Evolutionary conservation across 441 rosid genomes (phyloP).

Genomic region (Adansonia gregorii): DNA sequence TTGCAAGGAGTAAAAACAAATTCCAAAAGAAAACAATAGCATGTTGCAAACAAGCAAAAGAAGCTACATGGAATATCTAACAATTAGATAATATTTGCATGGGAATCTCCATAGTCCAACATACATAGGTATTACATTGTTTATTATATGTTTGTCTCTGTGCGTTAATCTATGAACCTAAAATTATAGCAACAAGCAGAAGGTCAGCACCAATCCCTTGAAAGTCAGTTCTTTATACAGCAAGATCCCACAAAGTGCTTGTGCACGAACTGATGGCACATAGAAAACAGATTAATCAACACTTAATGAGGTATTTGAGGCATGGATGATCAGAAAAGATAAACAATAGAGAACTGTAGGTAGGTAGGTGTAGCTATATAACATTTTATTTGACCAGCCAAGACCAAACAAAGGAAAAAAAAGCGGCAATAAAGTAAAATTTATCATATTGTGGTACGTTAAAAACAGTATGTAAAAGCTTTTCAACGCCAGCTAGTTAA

Average conservation of each 20-base stretch:
- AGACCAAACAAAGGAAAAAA: not conserved
- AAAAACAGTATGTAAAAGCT: not conserved
- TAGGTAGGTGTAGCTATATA: not conserved
- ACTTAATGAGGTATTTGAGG: not conserved
- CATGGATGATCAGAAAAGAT: not conserved
- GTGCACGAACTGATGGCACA: not conserved
- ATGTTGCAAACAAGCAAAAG: not conserved
- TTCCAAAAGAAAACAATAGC: not conserved
- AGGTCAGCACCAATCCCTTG: conserved; percentile 18
- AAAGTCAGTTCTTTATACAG: conserved; percentile 1
- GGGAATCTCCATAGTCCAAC: not conserved
- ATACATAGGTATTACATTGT: not conserved
- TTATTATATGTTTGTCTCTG: not conserved
- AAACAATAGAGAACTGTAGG: not conserved
- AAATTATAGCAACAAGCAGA: not conserved
- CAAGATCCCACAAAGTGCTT: not conserved
- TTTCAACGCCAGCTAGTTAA: not conserved
- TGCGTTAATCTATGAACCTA: not conserved
- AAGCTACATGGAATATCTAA: not conserved
- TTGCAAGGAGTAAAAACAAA: not conserved
- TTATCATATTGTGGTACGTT: not conserved
- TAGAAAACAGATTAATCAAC: conserved; percentile 12
- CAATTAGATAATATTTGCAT: not conserved
- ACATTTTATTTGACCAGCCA: not conserved
- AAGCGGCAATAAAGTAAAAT: not conserved